Evolutionary conservation across 371 early-diverging fungal genomes (phyloP), one percentile per base, ranked within the genome.

Genomic region (Apophysomyces trapeziformis): DNA sequence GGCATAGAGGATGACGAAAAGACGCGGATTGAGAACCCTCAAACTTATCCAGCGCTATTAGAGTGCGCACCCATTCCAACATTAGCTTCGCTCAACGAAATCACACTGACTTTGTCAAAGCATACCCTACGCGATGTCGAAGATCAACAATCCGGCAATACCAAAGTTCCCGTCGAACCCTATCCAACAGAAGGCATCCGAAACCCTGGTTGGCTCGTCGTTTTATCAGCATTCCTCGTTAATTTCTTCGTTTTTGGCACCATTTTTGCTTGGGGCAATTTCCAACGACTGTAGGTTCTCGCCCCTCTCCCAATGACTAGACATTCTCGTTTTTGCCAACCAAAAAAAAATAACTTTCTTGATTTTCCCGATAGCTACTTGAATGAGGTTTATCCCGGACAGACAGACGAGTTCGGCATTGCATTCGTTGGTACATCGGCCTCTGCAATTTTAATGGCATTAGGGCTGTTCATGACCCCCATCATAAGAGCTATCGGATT

Each of bases 401-500:
- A 74, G 62, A 65, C 80, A 5, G 61, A 68, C 43, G n/a, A 69
- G 7, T 68, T 81, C 18, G 63, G 61, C 43, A 78, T 87, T 44
- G 80, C 88, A 0, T 85, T 86, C 79, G 78, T 86, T 8, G 88
- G 88, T 37, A 83, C 82, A 18, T 73, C 85, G 7, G 82, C 81
- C 6, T 72, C 74, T 21, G 81, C 84, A 0, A 56, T 76, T 39
- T 60, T 86, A 60, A 68, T 84, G 21, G 71, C 80, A 11, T 68
- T 80, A 1, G 90, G 90, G 1, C 70, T 89, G 5, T 82, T 90
- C 21, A 80, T 88, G 6, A 85, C 89, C 0, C 88, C 89, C 18
- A 65, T 91, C 57, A 85, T 86, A 59, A 82, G 80, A 32, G 69
- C 73, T 41, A 62, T 89, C 58, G 89, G 88, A 6, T 82, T 82